Base-by-base conservation (phyloP, 1,139 yeast genomes). In the Candida gigantensis region DNA sequence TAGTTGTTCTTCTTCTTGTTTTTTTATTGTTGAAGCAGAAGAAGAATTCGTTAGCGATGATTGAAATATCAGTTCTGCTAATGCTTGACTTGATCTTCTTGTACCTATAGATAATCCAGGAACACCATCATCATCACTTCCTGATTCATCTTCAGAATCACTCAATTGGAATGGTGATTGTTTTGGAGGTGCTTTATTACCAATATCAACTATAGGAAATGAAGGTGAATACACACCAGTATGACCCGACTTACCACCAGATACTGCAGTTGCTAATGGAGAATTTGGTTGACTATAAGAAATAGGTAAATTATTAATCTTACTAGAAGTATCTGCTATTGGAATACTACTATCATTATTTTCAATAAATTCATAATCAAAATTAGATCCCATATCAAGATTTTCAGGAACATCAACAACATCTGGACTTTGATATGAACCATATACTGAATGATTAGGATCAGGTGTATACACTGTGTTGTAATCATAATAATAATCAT, bases 401-500 rank as follows among this genome's bases (percentile, higher is more conserved):
- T 68, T 69, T 50, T 58, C 78, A 23, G 68, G 79, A 36, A 59
- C 71, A 57, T 61, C 77, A 44, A 66, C 66, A 16, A 71, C 74
- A 41, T 62, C 62, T 52, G 74, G 72, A 3, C 51, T 45, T 28
- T 53, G 51, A 15, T 49, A 43, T 30, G 51, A 49, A 1, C 70
- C 70, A 45, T 62, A 67, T 9, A 68, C 58, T 4, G 72, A 64
- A 42, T 77, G 75, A 42, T 74, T 65, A 14, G 77, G 76, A 47
- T 78, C 79, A 25, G 69, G 74, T 3, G 80, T 74, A 54, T 84
- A 87, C 14, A 88, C 96, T 1, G 92, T 76, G 55, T 86, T 87
- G 60, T 88, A 88, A 61, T 89, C 96, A 57, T 89, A 89, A 56
- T 82, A 81, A 64, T 86, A 84, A 56, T 84, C 89, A 54, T 81